Evolutionary conservation across 495 filamentous ascomycete species (phyloP).

Genomic region (Usnea hakonensis): DNA sequence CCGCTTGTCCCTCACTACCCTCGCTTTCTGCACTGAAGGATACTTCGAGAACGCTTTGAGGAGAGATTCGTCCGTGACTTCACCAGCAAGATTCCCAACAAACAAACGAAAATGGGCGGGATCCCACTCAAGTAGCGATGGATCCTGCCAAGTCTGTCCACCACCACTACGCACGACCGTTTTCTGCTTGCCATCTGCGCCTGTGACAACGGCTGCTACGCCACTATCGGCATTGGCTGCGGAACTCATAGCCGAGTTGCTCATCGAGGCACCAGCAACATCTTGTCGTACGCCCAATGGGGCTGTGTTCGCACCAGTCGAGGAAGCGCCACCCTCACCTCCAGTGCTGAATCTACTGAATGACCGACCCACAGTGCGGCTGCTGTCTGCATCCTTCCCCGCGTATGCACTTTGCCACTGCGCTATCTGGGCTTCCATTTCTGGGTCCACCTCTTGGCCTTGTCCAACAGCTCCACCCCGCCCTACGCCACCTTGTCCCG

Average conservation of each 20-base stretch:
- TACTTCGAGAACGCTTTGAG: constrained; percentile 89
- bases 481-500: constrained; percentile 35
- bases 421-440: constrained; percentile 86
- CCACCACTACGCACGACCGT: constrained; percentile 84
- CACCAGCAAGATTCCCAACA: constrained; percentile 94
- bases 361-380: constrained; percentile 25
- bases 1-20: constrained; percentile 91
- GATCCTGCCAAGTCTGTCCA: constrained; percentile 82
- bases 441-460: constrained; percentile 59
- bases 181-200: constrained; percentile 44
- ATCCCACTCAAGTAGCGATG: constrained; percentile 87
- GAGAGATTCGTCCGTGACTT: constrained; percentile 93
- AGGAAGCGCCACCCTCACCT: constrained; percentile 28
- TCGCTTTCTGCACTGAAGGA: constrained; percentile 79
- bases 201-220: constrained; percentile 38
- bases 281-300: constrained; percentile 33
- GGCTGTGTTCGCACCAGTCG: constrained; percentile 41
- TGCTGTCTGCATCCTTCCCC: constrained; percentile 42
- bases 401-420: constrained; percentile 95
- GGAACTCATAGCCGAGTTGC: constrained; percentile 29
- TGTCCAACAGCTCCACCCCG: constrained; percentile 32
- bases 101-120: constrained; percentile 91
- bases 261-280: constrained; percentile 21
- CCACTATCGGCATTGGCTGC: constrained; percentile 38
- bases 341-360: constrained; percentile 24